Percentiles rank a stretch among this genome's conserved stretches.
Conservation (phyloP, 352 stramenopile species). For the Pythium brassicae region DNA sequence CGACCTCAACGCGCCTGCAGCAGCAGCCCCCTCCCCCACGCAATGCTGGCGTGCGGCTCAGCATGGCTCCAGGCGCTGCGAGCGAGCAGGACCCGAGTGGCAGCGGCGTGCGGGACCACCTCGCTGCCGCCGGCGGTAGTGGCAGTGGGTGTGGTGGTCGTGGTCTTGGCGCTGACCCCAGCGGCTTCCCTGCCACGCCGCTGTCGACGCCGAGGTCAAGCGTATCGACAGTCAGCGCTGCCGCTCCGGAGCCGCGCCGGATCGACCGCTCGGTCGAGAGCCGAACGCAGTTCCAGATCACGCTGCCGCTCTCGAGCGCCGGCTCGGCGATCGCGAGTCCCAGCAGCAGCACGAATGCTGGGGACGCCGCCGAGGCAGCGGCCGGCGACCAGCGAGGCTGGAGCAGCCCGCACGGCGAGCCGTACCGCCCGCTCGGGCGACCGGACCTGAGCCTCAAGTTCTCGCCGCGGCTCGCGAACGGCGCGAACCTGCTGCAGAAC, state of each 20-base stretch:
- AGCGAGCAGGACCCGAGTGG: too few relatives aligned
- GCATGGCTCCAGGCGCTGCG: too few relatives aligned
- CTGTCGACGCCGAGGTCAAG: constrained; percentile 2
- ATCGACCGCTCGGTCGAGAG: constrained; percentile 48
- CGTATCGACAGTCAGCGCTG: background rate
- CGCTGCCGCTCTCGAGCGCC: constrained; percentile 19
- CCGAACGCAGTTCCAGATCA: constrained; percentile 53
- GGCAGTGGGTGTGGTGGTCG: too few relatives aligned
- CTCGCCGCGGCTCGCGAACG: constrained; percentile 41
- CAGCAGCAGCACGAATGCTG: background rate
- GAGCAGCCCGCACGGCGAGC: constrained; percentile 67
- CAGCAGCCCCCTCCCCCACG: too few relatives aligned
- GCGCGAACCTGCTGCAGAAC: constrained; percentile 32
- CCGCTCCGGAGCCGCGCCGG: background rate
- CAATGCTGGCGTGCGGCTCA: too few relatives aligned
- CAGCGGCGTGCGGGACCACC: too few relatives aligned
- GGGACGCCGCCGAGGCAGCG: background rate
- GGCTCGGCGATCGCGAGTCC: background rate
- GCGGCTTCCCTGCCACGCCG: too few relatives aligned
- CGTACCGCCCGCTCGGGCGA: constrained; percentile 62
- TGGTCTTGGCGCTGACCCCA: too few relatives aligned
- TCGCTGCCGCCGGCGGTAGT: too few relatives aligned
- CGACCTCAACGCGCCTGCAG: too few relatives aligned
- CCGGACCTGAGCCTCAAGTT: constrained; percentile 67
- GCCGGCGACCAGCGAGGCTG: constrained; percentile 42